A percentile compares a stretch with the other conserved stretches of the same genome.
Evolutionary conservation across 169 alveolate genomes (phyloP).

Genomic region (Plasmodium blacklocki): DNA sequence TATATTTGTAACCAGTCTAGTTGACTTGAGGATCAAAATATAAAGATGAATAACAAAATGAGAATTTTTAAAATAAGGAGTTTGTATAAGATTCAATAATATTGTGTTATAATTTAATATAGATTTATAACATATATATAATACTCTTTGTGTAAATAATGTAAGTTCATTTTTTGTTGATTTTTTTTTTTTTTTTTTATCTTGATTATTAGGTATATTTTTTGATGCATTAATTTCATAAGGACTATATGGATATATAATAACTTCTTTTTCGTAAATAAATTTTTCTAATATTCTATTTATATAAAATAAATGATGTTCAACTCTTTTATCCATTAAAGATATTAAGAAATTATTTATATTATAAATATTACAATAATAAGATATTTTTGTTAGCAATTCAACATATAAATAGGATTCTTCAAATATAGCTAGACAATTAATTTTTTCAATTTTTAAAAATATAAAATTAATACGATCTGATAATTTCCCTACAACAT

Average conservation of each 20-base stretch:
- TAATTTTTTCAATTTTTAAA: conserved; percentile 52
- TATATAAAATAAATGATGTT: conserved; percentile 59
- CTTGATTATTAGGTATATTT: conserved; percentile 1
- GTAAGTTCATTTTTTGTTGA: conserved; percentile 31
- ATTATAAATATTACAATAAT: conserved; percentile 36
- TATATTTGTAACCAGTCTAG: conserved; percentile 54
- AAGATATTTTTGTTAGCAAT: conserved; percentile 49
- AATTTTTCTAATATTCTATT: conserved; percentile 59
- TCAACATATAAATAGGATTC: conserved; percentile 59
- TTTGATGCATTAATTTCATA: conserved; percentile 55
- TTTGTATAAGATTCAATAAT: conserved; percentile 32
- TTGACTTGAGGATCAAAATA: conserved; percentile 28
- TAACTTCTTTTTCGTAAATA: conserved; percentile 52
- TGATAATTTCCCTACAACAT: conserved; percentile 27
- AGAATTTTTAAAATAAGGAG: conserved; percentile 26
- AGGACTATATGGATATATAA: conserved; percentile 58
- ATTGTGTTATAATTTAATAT: conserved; percentile 57
- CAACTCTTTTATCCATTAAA: conserved; percentile 57
- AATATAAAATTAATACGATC: conserved; percentile 58
- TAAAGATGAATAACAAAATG: conserved; percentile 55
- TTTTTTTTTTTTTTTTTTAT: conserved; percentile 2
- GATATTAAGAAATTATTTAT: conserved; percentile 48
- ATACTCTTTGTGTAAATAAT: conserved; percentile 54
- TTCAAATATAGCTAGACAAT: conserved; percentile 63
- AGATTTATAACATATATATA: conserved; percentile 51